Base-by-base conservation (phyloP, 225 moss, liverwort and hornwort genomes). In the Marchantia paleacea region DNA sequence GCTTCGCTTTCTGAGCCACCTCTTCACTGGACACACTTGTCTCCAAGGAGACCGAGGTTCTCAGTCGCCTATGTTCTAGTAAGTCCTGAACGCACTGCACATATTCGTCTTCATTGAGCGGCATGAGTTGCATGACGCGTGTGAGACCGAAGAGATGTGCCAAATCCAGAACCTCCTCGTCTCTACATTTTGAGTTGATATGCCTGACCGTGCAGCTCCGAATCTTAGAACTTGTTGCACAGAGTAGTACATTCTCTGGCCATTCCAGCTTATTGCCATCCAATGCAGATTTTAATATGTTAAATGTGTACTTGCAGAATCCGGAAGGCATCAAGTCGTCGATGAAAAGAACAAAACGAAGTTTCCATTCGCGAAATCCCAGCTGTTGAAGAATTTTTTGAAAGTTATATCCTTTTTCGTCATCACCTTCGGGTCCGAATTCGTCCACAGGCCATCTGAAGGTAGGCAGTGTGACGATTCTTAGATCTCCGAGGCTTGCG, bases 251-350 rank as follows among this genome's bases (percentile, higher is more conserved):
- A 39, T 87, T 87, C 0, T 84, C 82, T 28, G 87, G 87, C 84
- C 87, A 87, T 69, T 87, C 86, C 81, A 83, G 86, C 66, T 49
- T 12, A 30, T 75, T 81, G 14, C 86, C 86, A 69, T 87, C 87
- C 7, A 87, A 79, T 62, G 87, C 84, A 30, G 87, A 60, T 66
- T 87, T 87, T 39, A 87, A 28, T 15, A 77, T 15, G 26, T 28
- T 48, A 19, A 79, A 76, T 16, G 70, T 79, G 10, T 84, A 82
- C 19, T 87, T 20, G 16, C 16, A 58, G 5, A 58, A 58, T 58
- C 1, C 18, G 0, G 58, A 5, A 58, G 6, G 16, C 20, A 58
- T 58, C 58, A 84, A 69, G 76, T 87, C 87, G 77, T 87, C 84
- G 52, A 87, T 76, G 16, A 82, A 39, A 10, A 87, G 87, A 24